Conservation (phyloP, 306 rosid genomes). For the Acacia acuminata region DNA sequence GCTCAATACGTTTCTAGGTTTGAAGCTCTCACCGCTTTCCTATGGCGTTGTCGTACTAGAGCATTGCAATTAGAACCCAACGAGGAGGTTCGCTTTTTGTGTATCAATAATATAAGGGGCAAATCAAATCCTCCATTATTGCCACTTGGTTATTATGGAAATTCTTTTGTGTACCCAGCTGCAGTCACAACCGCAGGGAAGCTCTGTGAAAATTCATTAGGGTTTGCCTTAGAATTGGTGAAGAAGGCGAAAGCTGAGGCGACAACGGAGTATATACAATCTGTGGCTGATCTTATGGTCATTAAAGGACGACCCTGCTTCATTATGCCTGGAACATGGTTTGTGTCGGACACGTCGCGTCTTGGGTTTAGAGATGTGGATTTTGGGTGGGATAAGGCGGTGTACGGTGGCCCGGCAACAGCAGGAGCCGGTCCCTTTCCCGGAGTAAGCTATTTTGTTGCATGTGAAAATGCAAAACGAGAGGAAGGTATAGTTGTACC, state of each 20-base stretch:
- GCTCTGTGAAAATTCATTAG: neutral
- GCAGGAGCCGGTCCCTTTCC: neutral
- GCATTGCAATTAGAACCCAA: neutral
- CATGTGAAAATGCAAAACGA: conserved; percentile 2
- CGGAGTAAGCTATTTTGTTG: neutral
- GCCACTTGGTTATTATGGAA: neutral
- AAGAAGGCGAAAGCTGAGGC: neutral
- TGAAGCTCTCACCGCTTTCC: neutral
- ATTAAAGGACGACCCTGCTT: neutral
- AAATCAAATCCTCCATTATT: neutral
- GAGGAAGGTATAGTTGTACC: conserved; percentile 45
- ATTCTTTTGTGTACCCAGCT: neutral
- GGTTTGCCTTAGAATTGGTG: neutral
- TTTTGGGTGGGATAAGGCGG: conserved; percentile 60
- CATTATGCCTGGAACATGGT: neutral
- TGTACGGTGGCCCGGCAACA: conserved; percentile 29
- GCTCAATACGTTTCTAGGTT: neutral
- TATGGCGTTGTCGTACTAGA: neutral
- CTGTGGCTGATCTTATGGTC: neutral
- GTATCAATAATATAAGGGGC: neutral
- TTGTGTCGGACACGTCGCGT: neutral
- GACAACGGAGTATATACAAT: neutral
- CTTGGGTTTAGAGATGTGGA: conserved; percentile 2
- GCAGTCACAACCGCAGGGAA: neutral
- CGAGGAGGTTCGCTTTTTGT: neutral